Evolutionary conservation across 1,284 basidiomycete genomes (phyloP).

Genomic region (Malassezia furfur): DNA sequence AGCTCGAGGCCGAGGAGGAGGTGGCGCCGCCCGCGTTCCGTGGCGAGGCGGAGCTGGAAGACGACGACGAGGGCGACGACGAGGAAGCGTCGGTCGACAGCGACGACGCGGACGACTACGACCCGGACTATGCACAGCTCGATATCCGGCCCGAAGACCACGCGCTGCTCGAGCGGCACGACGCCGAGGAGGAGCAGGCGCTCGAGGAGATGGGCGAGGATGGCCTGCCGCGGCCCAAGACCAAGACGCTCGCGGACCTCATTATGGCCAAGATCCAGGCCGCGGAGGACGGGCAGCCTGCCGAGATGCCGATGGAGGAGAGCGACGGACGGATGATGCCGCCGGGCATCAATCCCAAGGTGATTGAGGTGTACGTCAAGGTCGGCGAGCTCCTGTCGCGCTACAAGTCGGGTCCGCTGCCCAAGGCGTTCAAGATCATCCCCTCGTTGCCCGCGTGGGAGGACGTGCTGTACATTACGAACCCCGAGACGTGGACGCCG

Average conservation of each 20-base stretch:
- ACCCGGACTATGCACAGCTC: constrained; percentile 33
- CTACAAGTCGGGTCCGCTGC: constrained; percentile 90
- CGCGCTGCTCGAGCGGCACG: constrained; percentile 37
- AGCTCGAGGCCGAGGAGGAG: constrained; percentile 44
- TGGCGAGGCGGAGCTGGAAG: constrained; percentile 48
- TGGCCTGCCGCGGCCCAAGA: constrained; percentile 22
- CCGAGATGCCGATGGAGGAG: constrained; percentile 17
- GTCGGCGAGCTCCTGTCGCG: constrained; percentile 75
- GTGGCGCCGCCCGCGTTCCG: constrained; percentile 24
- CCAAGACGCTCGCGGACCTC: constrained; percentile 66
- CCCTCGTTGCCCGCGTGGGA: constrained; percentile 94
- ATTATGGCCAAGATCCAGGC: constrained; percentile 81
- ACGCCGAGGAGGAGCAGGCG: constrained; percentile 23
- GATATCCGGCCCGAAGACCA: constrained; percentile 43
- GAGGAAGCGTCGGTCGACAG: constrained; percentile 27
- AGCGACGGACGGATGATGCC: constrained; percentile 49
- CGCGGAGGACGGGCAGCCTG: constrained; percentile 55
- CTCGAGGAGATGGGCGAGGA: constrained; percentile 19
- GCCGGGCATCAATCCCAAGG: constrained; percentile 85
- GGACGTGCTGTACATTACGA: constrained; percentile 82
- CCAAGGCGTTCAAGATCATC: constrained; percentile 96
- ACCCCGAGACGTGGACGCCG: constrained; percentile 86
- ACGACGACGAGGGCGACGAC: constrained; percentile 32
- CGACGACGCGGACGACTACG: constrained; percentile 38
- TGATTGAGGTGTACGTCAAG: constrained; percentile 89